Conservation (phyloP, 768 basidiomycete genomes). For the Phlebiopsis gigantea region DNA sequence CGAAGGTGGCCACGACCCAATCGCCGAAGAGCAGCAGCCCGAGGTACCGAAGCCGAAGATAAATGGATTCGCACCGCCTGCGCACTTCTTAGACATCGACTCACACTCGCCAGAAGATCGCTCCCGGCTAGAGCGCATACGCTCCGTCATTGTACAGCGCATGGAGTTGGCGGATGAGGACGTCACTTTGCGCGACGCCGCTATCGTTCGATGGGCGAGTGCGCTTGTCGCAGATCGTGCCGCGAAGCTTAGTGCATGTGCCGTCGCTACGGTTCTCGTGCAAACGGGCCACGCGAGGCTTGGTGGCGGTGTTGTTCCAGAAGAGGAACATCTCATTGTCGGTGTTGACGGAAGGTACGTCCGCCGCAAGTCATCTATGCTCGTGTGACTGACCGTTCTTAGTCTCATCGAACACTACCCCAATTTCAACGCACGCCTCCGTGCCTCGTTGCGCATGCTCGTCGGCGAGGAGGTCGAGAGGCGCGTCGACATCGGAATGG, state of each 20-base stretch:
- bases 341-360: slow-evolving; percentile 90
- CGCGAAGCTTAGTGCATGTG: slow-evolving; percentile 77
- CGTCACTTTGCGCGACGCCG: slow-evolving; percentile 39
- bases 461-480: slow-evolving; percentile 80
- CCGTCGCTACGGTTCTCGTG: slow-evolving; percentile 78
- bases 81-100: slow-evolving; percentile 23
- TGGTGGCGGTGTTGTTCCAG: slow-evolving; percentile 26
- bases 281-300: slow-evolving; percentile 72
- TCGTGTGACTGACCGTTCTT: neutral
- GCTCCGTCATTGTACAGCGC: slow-evolving; percentile 53
- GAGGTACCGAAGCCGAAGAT: neutral
- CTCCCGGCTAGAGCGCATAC: slow-evolving; percentile 47
- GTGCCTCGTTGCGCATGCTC: slow-evolving; percentile 67
- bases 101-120: slow-evolving; percentile 16
- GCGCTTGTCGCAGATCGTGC: slow-evolving; percentile 77
- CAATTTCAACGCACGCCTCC: slow-evolving; percentile 67
- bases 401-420: slow-evolving; percentile 94
- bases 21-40: neutral
- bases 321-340: slow-evolving; percentile 53
- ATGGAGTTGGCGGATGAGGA: slow-evolving; percentile 54
- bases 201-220: slow-evolving; percentile 80
- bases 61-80: slow-evolving; percentile 10
- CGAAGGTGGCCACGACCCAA: slow-evolving; percentile 7
- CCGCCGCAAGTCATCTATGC: neutral
- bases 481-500: slow-evolving; percentile 80